Conservation (phyloP, 2,329 filamentous ascomycete species). For the Botryotinia calthae region DNA sequence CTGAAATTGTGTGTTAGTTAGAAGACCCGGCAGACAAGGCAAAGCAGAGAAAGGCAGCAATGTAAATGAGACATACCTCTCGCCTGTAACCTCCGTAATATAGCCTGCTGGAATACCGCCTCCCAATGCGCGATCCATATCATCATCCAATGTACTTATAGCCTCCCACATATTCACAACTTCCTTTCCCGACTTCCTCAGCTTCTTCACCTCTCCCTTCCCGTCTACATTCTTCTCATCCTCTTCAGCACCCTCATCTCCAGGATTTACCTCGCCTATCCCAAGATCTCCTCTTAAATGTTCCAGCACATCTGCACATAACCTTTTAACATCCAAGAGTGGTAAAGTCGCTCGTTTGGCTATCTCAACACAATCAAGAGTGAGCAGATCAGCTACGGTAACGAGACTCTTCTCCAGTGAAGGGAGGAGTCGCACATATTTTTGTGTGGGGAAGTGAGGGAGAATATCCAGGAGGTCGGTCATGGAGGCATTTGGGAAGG, state of each 20-base stretch:
- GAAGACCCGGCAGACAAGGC: not conserved
- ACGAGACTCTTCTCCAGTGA: conserved; percentile 75
- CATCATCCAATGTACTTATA: conserved; percentile 78
- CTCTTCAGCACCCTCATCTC: conserved; percentile 7
- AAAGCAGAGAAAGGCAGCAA: not conserved
- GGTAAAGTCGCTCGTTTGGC: conserved; percentile 83
- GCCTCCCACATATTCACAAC: conserved; percentile 48
- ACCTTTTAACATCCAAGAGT: conserved; percentile 72
- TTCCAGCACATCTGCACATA: conserved; percentile 64
- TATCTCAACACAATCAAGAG: conserved; percentile 76
- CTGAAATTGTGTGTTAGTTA: conserved; percentile 41
- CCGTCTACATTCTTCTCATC: not conserved
- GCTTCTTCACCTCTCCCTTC: not conserved
- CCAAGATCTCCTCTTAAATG: conserved; percentile 61
- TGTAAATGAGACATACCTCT: conserved; percentile 57
- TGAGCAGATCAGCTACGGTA: conserved; percentile 80
- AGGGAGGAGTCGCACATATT: conserved; percentile 72
- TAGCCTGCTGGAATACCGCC: conserved; percentile 80
- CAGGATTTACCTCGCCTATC: conserved; percentile 18
- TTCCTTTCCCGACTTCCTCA: conserved; percentile 40
- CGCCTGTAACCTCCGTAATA: conserved; percentile 86
- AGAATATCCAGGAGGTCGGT: conserved; percentile 82
- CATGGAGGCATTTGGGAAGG: conserved; percentile 52
- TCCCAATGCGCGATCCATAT: conserved; percentile 67
- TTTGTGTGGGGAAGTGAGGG: conserved; percentile 70